These are phyloP conservation scores for Blastobotrys parvus DNA, from an alignment of 805 yeast species.

Conservation along the genomic window DNA sequence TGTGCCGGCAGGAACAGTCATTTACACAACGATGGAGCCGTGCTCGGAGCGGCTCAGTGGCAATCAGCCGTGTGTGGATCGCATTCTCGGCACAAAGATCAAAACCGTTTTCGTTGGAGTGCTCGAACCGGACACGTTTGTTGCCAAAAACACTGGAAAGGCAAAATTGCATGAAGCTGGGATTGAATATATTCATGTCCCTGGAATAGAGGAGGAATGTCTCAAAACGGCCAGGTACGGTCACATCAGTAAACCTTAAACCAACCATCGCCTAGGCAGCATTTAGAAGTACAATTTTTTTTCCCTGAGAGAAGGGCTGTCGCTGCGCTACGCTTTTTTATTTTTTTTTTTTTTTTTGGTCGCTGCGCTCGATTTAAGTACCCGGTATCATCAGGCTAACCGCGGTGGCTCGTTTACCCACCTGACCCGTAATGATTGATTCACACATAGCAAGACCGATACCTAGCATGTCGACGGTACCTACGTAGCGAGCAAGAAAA, in stretches of 20 bases:
- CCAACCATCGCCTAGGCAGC: too few species aligned
- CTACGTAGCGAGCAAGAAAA: too few species aligned
- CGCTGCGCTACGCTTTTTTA: too few species aligned
- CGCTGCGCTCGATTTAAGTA: not conserved
- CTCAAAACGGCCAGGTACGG: conserved; percentile 67
- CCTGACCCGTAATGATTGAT: too few species aligned
- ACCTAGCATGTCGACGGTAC: too few species aligned
- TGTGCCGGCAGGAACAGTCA: conserved; percentile 67
- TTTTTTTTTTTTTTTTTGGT: not conserved
- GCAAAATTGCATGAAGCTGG: conserved; percentile 45
- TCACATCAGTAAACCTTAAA: conserved; percentile 30
- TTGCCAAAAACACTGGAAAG: conserved; percentile 63
- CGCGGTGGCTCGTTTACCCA: too few species aligned
- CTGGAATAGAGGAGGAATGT: conserved; percentile 72
- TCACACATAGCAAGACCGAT: too few species aligned
- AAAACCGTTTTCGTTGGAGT: conserved; percentile 85
- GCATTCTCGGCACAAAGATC: conserved; percentile 56
- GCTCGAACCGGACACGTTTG: conserved; percentile 81
- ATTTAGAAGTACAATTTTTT: too few species aligned
- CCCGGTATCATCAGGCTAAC: too few species aligned
- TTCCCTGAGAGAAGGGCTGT: too few species aligned
- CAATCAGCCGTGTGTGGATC: conserved; percentile 76
- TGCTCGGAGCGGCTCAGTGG: conserved; percentile 87
- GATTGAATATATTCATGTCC: conserved; percentile 67
- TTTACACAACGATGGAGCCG: conserved; percentile 97